Conservation (phyloP, 73 alveolate genomes). For the Halteria grandinella region DNA sequence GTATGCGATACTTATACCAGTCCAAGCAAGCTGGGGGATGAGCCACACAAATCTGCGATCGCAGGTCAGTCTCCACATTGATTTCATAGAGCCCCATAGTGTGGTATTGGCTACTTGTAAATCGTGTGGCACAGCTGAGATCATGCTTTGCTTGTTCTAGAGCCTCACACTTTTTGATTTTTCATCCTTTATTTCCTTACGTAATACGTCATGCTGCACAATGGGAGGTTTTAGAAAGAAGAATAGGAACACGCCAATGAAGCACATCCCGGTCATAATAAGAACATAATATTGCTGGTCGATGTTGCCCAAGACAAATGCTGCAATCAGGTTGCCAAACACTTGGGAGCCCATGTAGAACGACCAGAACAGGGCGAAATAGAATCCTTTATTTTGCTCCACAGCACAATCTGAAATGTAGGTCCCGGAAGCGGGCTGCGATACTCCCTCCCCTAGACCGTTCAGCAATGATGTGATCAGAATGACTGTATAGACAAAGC, state of each 20-base stretch:
- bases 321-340: conserved; percentile 60
- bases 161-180: too few relatives aligned
- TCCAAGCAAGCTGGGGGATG: conserved; percentile 43
- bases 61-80: conserved; percentile 24
- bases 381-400: conserved; percentile 56
- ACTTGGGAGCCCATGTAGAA: conserved; percentile 52
- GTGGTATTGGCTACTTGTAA: too few relatives aligned
- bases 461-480: conserved; percentile 25
- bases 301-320: conserved; percentile 39
- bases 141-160: too few relatives aligned
- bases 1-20: conserved; percentile 51
- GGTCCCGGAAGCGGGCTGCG: conserved; percentile 44
- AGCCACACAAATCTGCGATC: conserved; percentile 13
- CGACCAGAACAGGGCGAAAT: conserved; percentile 50
- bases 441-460: conserved; percentile 53
- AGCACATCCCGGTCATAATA: conserved; percentile 41
- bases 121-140: too few relatives aligned
- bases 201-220: too few relatives aligned
- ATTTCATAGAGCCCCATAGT: too few relatives aligned
- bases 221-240: conserved; percentile 26
- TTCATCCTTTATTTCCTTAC: too few relatives aligned
- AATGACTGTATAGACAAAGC: conserved; percentile 12
- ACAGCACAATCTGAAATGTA: conserved; percentile 61
- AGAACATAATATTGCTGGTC: conserved; percentile 17
- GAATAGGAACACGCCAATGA: conserved; percentile 21